phyloP scores from a whole-genome alignment of 2,329 filamentous ascomycete species.

The Sporothrix sp. region DNA sequence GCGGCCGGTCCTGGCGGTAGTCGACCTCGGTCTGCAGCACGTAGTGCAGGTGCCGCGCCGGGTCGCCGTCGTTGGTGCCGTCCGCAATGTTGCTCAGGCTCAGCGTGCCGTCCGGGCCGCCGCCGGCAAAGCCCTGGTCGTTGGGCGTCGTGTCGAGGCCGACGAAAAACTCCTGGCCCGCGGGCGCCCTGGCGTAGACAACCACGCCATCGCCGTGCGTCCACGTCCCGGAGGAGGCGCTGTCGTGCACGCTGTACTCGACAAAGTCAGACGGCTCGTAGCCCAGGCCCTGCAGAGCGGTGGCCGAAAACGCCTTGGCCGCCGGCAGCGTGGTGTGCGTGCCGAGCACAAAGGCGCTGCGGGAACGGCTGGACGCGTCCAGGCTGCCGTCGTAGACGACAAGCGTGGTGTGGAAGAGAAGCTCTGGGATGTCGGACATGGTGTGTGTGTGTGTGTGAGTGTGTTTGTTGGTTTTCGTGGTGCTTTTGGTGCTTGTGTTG shows the following conservation, averaged over 20 bases:
- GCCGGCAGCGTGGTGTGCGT: constrained; percentile 28
- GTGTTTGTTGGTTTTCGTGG: neutral
- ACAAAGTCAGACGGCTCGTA: constrained; percentile 30
- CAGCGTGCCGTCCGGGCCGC: constrained; percentile 18
- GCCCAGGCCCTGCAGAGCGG: constrained; percentile 25
- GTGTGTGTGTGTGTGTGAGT: constrained; percentile 2
- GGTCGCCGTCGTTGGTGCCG: constrained; percentile 11
- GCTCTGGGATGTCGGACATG: constrained; percentile 21
- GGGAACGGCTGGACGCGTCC: constrained; percentile 22
- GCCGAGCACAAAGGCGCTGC: constrained; percentile 28
- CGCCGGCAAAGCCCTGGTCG: constrained; percentile 22
- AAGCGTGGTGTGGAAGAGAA: constrained; percentile 27
- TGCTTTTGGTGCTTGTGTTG: neutral
- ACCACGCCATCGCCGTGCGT: constrained; percentile 29
- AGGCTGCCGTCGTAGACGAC: constrained; percentile 16
- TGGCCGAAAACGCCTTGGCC: constrained; percentile 29
- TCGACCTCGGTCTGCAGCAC: constrained; percentile 34
- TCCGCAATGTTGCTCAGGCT: constrained; percentile 17
- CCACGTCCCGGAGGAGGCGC: constrained; percentile 21
- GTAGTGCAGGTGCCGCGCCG: constrained; percentile 28
- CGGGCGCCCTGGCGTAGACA: constrained; percentile 28
- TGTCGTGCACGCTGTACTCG: constrained; percentile 22
- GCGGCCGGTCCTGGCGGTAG: constrained; percentile 29
- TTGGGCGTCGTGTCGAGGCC: constrained; percentile 31
- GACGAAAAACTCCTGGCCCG: constrained; percentile 30